Base-by-base conservation (phyloP, 1,284 basidiomycete genomes). In the Puccinia sorghi region DNA sequence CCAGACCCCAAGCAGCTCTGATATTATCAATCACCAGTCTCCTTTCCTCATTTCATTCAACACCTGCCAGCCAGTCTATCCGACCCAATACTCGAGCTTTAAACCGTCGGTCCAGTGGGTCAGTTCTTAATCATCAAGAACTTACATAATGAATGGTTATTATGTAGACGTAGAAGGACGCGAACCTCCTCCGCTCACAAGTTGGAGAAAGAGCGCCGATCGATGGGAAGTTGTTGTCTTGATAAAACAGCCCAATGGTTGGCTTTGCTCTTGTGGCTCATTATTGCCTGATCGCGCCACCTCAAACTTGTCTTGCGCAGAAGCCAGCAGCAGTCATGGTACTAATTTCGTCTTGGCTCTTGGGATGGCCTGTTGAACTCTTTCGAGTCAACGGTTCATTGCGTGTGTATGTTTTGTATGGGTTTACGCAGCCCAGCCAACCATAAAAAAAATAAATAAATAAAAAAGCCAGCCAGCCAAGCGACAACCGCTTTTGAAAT, bases 341-440 rank as follows among this genome's bases (percentile, higher is more conserved):
- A 9, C 32, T 32, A 2, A 32, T 32, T 32, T 32, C 1, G n/a
- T n/a, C 32, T 32, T 32, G 32, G 32, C 32, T 32, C 8, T 54
- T 2, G 43, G 43, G 15, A 46, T 46, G 43, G 8, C 11, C 54
- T 22, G 59, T 41, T 63, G 32, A 63, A 9, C 59, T n/a, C 37
- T 11, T 37, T 37, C 12, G 1, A 61, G 32, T 61, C 17, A 61
- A 17, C 54, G 22, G 54, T 27, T 11, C 22, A 27, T 57, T 15
- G 50, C 54, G 25, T 27, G 7, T 25, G 54, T 27, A 27, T 9
- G n/a, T 25, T 17, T 7, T 57, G 13, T 63, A 63, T 63, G 59
- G n/a, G 59, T 39, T 63, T 63, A 41, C 41, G 59, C 15, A 20
- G 59, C 59, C 39, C 59, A 63, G 25, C 56, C 56, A 59, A 59